Conservation (phyloP, 2,329 filamentous ascomycete species). For the Ophiosphaerella korrae region DNA sequence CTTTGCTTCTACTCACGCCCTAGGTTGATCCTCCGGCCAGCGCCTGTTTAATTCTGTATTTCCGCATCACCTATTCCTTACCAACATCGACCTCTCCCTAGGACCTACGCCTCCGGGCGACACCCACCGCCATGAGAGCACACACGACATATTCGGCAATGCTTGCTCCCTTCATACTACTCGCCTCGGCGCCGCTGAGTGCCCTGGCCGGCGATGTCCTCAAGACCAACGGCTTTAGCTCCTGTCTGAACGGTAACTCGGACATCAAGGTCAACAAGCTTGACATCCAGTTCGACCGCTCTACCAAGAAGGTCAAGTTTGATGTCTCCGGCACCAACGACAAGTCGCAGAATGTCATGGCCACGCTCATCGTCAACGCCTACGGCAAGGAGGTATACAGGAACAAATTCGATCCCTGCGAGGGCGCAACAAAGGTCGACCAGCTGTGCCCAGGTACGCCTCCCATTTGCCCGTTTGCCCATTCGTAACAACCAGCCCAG, state of each 20-base stretch:
- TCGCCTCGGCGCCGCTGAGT: constrained; percentile 48
- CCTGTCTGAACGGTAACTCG: constrained; percentile 64
- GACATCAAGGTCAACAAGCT: constrained; percentile 74
- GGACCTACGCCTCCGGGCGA: constrained; percentile 38
- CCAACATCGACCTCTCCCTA: constrained; percentile 16
- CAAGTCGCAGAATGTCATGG: constrained; percentile 78
- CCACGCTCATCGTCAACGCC: constrained; percentile 74
- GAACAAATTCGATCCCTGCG: constrained; percentile 84
- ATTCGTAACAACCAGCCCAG: not conserved
- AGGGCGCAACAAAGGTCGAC: constrained; percentile 66
- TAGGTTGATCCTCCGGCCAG: constrained; percentile 45
- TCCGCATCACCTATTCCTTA: constrained; percentile 9
- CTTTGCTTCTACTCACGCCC: constrained; percentile 26
- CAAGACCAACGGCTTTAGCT: constrained; percentile 78
- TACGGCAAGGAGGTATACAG: constrained; percentile 84
- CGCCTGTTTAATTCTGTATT: constrained; percentile 35
- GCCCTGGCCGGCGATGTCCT: constrained; percentile 73
- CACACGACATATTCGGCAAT: constrained; percentile 44
- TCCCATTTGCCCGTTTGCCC: constrained; percentile 3
- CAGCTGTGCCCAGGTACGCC: constrained; percentile 79
- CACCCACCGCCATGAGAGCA: constrained; percentile 33
- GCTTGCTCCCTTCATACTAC: constrained; percentile 46
- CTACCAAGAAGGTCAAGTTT: constrained; percentile 74
- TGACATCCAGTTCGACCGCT: constrained; percentile 78
- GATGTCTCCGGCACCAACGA: constrained; percentile 79